Evolutionary conservation across 1,284 basidiomycete genomes (phyloP).

Genomic region (Sporisorium iseilematis-ciliati): DNA sequence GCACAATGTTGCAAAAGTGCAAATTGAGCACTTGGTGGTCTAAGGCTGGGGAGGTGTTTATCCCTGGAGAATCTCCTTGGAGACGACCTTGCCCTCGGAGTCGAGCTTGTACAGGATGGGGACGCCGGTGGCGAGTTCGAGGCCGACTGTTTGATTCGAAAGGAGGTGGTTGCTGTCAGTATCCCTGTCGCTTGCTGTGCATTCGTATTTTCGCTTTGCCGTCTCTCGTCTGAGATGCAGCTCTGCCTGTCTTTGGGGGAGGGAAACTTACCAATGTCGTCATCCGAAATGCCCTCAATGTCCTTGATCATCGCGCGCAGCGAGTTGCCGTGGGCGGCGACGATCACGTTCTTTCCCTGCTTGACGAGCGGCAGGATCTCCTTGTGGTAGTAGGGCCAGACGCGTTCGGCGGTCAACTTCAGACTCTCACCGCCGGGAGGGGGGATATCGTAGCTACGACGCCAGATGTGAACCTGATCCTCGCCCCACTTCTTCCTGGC

Average conservation of each 20-base stretch:
- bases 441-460: constrained; percentile 70
- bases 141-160: constrained; percentile 57
- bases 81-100: constrained; percentile 65
- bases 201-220: no score
- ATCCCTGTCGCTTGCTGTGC: background rate
- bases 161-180: background rate
- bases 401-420: constrained; percentile 71
- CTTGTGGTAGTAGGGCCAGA: constrained; percentile 71
- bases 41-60: background rate
- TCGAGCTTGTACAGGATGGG: constrained; percentile 72
- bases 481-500: constrained; percentile 72
- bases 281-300: constrained; percentile 69
- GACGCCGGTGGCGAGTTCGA: constrained; percentile 71
- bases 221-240: no score
- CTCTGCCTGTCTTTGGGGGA: no score
- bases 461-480: constrained; percentile 72
- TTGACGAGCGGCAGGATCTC: constrained; percentile 70
- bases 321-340: constrained; percentile 72
- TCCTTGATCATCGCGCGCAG: constrained; percentile 71
- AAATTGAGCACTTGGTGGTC: background rate
- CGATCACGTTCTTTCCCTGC: constrained; percentile 71
- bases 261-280: constrained; percentile 69
- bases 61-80: constrained; percentile 65
- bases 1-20: background rate
- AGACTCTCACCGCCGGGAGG: constrained; percentile 72